Conservation (phyloP, 2,329 filamentous ascomycete species). For the Cordyceps javanica region DNA sequence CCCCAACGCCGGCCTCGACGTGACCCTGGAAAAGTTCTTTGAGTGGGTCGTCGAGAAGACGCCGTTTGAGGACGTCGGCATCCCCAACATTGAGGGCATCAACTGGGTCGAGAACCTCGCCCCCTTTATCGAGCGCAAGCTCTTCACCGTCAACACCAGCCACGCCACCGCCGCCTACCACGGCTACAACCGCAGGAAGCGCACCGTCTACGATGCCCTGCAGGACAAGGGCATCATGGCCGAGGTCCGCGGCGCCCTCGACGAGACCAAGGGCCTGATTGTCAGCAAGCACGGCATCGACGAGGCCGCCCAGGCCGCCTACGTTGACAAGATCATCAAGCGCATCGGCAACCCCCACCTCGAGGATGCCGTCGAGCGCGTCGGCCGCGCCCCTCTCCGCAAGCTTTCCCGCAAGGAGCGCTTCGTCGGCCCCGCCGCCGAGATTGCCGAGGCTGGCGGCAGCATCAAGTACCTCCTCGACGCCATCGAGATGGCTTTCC, state of each 20-base stretch:
- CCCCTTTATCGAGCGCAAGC: conserved; percentile 98
- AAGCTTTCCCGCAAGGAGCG: conserved; percentile 95
- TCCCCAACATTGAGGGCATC: conserved; percentile 75
- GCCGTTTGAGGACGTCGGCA: conserved; percentile 64
- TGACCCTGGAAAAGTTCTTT: conserved; percentile 97
- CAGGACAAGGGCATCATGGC: conserved; percentile 72
- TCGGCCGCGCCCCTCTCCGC: conserved; percentile 87
- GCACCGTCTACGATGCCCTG: conserved; percentile 84
- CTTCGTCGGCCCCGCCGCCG: conserved; percentile 85
- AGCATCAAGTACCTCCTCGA: conserved; percentile 68
- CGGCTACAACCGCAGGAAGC: conserved; percentile 79
- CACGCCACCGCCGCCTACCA: conserved; percentile 96
- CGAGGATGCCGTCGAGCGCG: conserved; percentile 89
- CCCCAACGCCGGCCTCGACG: conserved; percentile 71
- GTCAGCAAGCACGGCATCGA: conserved; percentile 79
- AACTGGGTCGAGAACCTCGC: conserved; percentile 88
- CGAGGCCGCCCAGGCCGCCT: conserved; percentile 69
- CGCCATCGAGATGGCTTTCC: conserved; percentile 84
- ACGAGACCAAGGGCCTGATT: conserved; percentile 83
- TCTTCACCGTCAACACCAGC: conserved; percentile 98
- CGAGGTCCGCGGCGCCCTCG: conserved; percentile 72
- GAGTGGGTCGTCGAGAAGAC: conserved; percentile 94
- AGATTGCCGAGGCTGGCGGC: conserved; percentile 77
- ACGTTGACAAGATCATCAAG: conserved; percentile 85
- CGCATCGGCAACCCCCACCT: conserved; percentile 92